Evolutionary conservation across 202 grass and related monocot genomes (phyloP), one percentile per base, ranked within the genome.

Genomic region (Carex arenaria): DNA sequence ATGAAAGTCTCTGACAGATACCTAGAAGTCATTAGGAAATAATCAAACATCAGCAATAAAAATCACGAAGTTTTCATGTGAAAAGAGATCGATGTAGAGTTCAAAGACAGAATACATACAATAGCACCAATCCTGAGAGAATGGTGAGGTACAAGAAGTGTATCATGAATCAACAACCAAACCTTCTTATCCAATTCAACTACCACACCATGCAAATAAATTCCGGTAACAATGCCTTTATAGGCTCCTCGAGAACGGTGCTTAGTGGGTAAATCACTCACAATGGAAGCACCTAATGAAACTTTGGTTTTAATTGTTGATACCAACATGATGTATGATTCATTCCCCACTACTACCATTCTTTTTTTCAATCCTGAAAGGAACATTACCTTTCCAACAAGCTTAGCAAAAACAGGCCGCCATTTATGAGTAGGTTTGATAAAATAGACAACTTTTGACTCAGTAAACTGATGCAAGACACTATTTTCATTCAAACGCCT

Each of bases 111-210:
- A 85, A 45, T 60, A 89, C 93, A 52, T 93, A 98, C 95, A 93
- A 95, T 70, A 71, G 91, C 86, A 79, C 93, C 95, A 89, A 95
- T 62, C 83, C 95, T 88, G 67, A 98, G 74, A 80, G 89, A 98
- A 92, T 95, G 90, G 61, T 84, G 69, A 0, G 88, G 91, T 10
- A 79, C 34, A 65, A 91, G 85, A 79, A 67, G 79, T 26, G 85
- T 82, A 85, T 95, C 89, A 89, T 91, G 83, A 87, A 90, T 82
- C 72, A 98, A 89, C 51, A 98, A 22, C 87, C 85, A 98, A 64
- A 67, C 63, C 0, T 71, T 82, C 14, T 85, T 47, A 81, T 98
- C 95, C 78, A 98, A 89, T 86, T 98, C 93, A 52, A 95, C 55
- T 77, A 90, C 84, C 87, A 86, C 68, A 20, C 88, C 89, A 60